These are phyloP conservation scores for Claviceps citrina DNA, from an alignment of 2,329 filamentous ascomycete species.

Conservation along the genomic window DNA sequence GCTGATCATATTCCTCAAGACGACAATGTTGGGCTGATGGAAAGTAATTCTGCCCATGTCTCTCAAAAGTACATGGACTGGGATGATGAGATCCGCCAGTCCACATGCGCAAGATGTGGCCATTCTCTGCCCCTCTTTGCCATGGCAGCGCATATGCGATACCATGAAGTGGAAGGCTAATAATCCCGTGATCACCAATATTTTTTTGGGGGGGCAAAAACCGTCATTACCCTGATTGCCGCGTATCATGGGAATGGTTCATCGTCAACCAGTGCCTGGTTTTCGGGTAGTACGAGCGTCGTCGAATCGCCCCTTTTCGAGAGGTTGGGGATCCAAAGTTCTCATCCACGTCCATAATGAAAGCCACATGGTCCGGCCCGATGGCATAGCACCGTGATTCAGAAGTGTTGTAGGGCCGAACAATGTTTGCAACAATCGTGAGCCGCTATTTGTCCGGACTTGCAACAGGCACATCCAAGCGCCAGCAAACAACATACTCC, in stretches of 20 bases:
- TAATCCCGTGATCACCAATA: not conserved
- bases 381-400: not conserved
- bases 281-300: conserved; percentile 1
- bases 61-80: conserved; percentile 13
- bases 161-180: conserved; percentile 18
- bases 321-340: not conserved
- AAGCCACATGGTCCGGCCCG: not conserved
- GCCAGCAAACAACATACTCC: conserved; percentile 1
- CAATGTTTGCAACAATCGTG: not conserved
- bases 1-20: conserved; percentile 23
- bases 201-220: too few relatives aligned
- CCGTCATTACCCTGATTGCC: not conserved
- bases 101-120: conserved; percentile 32
- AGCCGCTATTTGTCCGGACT: not conserved
- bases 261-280: not conserved
- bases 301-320: not conserved
- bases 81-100: conserved; percentile 15
- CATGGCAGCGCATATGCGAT: conserved; percentile 35
- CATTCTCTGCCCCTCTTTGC: conserved; percentile 42
- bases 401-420: not conserved
- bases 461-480: not conserved
- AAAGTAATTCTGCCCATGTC: conserved; percentile 11
- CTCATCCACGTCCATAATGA: not conserved
- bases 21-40: conserved; percentile 12
- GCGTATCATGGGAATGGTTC: not conserved